Percentiles rank a stretch among this genome's conserved stretches.
These are phyloP conservation scores for Nymphaea colorata DNA, from an alignment of 164 flowering plant genomes.

Conservation along the genomic window DNA sequence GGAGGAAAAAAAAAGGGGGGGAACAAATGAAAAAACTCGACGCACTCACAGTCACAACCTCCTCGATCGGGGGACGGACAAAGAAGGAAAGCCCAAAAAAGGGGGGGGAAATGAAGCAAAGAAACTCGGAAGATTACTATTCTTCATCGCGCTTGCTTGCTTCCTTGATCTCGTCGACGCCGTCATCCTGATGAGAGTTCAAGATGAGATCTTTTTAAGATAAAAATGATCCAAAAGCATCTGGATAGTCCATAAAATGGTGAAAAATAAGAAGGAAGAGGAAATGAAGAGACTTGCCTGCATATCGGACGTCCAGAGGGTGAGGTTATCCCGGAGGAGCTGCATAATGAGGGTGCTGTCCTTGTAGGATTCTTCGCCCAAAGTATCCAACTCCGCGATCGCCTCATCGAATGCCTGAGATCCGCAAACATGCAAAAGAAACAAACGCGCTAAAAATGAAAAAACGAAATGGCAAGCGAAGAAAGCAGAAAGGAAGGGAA, in stretches of 20 bases:
- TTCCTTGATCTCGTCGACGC: constrained; percentile 54
- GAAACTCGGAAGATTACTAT: background rate
- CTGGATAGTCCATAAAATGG: background rate
- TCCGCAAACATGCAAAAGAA: background rate
- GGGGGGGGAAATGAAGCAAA: background rate
- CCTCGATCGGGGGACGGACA: background rate
- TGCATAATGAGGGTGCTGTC: constrained; percentile 10
- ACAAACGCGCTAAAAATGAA: background rate
- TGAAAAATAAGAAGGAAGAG: background rate
- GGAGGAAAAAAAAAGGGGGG: too few relatives aligned
- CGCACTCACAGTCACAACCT: too few relatives aligned
- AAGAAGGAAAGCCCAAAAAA: background rate
- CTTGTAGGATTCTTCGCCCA: constrained; percentile 9
- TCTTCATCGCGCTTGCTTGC: constrained; percentile 21
- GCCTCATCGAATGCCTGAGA: constrained; percentile 10
- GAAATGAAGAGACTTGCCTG: constrained; percentile 3
- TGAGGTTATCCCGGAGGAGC: constrained; percentile 9
- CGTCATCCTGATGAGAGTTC: constrained; percentile 12
- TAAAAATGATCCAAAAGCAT: too few relatives aligned
- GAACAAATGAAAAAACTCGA: too few relatives aligned
- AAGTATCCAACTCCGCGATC: constrained; percentile 7
- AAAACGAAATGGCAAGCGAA: background rate
- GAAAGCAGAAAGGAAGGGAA: background rate
- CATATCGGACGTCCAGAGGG: constrained; percentile 9
- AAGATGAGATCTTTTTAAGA: background rate